phyloP scores from a whole-genome alignment of 208 protist genomes.

The Leishmania lainsoni region DNA sequence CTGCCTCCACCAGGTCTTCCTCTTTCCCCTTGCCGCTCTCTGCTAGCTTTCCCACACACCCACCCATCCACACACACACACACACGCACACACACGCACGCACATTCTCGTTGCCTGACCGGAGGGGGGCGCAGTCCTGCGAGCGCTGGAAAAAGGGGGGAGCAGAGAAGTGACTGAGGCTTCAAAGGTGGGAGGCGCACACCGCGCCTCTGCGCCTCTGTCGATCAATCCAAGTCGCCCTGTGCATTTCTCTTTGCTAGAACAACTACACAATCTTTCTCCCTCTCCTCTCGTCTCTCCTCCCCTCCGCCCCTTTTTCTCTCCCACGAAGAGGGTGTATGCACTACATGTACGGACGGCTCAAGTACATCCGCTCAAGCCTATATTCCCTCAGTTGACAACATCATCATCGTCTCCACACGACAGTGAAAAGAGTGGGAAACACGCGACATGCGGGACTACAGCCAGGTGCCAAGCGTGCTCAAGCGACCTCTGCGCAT shows the following conservation, averaged over 20 bases:
- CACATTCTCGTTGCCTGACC: not conserved
- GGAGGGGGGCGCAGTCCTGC: no score
- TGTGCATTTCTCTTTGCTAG: no score
- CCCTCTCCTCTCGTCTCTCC: not conserved
- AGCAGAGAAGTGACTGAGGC: no score
- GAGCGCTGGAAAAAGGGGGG: no score
- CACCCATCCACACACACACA: no score
- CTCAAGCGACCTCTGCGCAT: slow-evolving; percentile 7
- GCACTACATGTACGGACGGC: no score
- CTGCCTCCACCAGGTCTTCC: not conserved
- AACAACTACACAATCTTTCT: no score
- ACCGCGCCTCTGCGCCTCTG: no score
- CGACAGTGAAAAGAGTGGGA: not conserved
- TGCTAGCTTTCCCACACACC: not conserved
- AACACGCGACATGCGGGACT: slow-evolving; percentile 1
- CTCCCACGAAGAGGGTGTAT: not conserved
- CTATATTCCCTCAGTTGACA: not conserved
- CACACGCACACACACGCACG: not conserved
- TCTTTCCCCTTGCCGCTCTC: not conserved
- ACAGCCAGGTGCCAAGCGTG: not conserved
- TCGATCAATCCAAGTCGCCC: no score
- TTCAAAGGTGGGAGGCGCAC: no score
- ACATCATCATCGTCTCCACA: not conserved
- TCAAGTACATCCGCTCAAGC: no score
- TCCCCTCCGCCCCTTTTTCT: no score